Evolutionary conservation across 805 yeast species (phyloP).

Genomic region (Ogataea trehalophila): DNA sequence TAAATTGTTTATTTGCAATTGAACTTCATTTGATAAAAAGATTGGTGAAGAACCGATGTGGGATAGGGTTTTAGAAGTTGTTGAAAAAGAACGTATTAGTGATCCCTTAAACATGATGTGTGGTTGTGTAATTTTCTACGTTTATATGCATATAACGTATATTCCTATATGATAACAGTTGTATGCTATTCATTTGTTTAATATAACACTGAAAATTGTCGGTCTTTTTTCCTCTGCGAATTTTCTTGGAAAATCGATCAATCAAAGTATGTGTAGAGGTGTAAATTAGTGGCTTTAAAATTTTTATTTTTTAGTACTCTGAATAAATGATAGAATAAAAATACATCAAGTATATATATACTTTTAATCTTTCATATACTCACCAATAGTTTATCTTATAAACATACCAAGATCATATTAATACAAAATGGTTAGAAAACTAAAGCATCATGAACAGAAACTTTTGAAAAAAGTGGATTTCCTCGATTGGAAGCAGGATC

Average conservation of each 20-base stretch:
- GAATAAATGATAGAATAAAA: constrained; percentile 1
- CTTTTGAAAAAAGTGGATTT: constrained; percentile 93
- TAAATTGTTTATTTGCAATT: constrained; percentile 41
- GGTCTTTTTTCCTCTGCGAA: no score
- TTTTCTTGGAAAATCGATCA: no score
- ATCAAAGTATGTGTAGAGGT: no score
- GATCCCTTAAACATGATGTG: no score
- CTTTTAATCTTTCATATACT: neutral
- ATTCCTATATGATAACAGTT: no score
- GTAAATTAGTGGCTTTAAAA: neutral
- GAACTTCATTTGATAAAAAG: constrained; percentile 57
- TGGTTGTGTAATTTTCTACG: neutral
- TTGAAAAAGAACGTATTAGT: constrained; percentile 30
- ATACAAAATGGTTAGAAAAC: constrained; percentile 65
- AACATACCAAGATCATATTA: neutral
- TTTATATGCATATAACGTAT: neutral
- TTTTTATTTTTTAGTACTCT: neutral
- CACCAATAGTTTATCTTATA: neutral
- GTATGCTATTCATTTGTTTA: no score
- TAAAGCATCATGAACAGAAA: constrained; percentile 94
- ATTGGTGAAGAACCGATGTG: constrained; percentile 83
- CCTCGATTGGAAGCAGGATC: constrained; percentile 96
- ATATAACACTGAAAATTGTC: no score
- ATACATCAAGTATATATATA: neutral
- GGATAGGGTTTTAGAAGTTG: constrained; percentile 35